Evolutionary conservation across 176 grass and related monocot species (phyloP), one percentile per base, ranked within the genome.

Genomic region (Sorghum bicolor): DNA sequence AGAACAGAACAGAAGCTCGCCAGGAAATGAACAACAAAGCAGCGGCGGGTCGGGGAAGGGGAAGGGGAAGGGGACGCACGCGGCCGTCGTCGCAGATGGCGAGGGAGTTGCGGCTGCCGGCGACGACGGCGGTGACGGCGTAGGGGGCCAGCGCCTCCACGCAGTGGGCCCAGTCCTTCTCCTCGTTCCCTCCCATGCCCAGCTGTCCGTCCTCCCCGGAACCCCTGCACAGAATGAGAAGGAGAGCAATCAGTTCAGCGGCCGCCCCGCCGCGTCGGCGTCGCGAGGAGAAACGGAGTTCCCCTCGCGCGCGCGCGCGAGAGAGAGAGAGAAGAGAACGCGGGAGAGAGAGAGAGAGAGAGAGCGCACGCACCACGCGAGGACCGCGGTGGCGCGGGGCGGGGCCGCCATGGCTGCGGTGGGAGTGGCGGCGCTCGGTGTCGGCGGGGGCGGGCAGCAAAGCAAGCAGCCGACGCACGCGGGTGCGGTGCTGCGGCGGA

Each of bases 91-190:
- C 80, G 63, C 93, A 89, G 69, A 98, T 95, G 80, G 93, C 96
- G 69, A 98, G 96, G 80, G 96, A 98, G 93, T 98, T 98, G 85
- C 96, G 89, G 85, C 93, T 98, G 76, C 96, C 93, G 74, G 91
- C 93, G 32, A 98, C 93, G 64, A 98, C 91, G 16, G 87, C 87
- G 20, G 74, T 88, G 74, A 92, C 87, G 74, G 73, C 62, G 83
- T 90, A 75, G 32, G 75, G 72, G 24, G 91, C 85, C 25, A 98
- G 87, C 41, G 87, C 77, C 61, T 79, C 53, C 68, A 95, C 71
- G 67, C 64, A 65, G 64, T 64, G 52, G 13, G 82, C 91, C 80
- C 85, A 92, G 75, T 95, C 95, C 88, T 86, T 82, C 76, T 95
- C 95, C 81, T 95, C 92, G 88, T 3, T 84, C 14, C 72, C 79